These are phyloP conservation scores for Coccomyxa sp. DNA, from an alignment of 139 green algal genomes.

Conservation along the genomic window DNA sequence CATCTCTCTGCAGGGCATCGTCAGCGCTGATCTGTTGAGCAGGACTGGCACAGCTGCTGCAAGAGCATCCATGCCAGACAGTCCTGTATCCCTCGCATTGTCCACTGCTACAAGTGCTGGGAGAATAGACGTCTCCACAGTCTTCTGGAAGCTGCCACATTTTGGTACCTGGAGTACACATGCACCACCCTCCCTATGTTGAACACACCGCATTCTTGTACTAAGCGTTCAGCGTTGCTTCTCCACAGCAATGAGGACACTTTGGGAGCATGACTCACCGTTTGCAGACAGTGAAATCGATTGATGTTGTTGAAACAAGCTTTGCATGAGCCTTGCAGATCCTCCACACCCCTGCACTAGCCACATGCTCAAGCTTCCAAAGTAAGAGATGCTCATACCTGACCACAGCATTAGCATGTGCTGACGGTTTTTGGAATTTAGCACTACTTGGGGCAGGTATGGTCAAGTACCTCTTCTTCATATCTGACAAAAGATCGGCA, in stretches of 20 bases:
- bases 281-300: constrained; percentile 17
- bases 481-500: background rate
- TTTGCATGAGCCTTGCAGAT: background rate
- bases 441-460: too few relatives aligned
- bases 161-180: background rate
- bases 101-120: constrained; percentile 11
- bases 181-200: background rate
- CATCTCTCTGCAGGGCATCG: constrained; percentile 27
- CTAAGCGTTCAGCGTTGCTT: background rate
- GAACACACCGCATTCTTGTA: background rate
- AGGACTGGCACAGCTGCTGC: constrained; percentile 11
- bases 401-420: too few relatives aligned
- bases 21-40: constrained; percentile 12
- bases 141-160: constrained; percentile 15
- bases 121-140: constrained; percentile 10
- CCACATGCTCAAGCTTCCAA: background rate
- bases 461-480: background rate
- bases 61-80: constrained; percentile 5
- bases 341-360: background rate
- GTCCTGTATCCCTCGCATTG: constrained; percentile 1
- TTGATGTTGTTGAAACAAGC: background rate
- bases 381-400: too few relatives aligned
- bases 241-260: background rate
- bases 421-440: too few relatives aligned
- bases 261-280: constrained; percentile 1